Evolutionary conservation across 73 alveolate genomes (phyloP), one percentile per base, ranked within the genome.

Genomic region (Paramecium caudatum): DNA sequence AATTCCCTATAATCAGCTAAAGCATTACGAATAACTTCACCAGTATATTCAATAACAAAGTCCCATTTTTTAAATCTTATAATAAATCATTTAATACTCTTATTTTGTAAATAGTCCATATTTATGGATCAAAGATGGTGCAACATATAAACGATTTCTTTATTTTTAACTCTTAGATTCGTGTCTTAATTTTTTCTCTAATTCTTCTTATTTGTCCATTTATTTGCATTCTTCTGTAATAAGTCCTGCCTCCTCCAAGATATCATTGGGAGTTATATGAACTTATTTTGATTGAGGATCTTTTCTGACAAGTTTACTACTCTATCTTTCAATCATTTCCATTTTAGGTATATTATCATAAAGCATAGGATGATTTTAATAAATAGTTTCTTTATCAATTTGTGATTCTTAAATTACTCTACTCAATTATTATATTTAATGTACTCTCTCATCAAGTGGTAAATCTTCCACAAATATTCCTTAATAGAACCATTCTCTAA

Each of bases 31-130:
- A 97, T 95, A 63, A 94, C 92, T 92, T 97, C 99, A 12, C 99
- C 99, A 7, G 97, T 98, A 86, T 97, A 97, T 91, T 97, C 99
- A 37, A 97, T 96, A n/a, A 97, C 99, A 45, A 97, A 96, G 55
- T 97, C 99, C 2, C 98, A 98, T 62, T 92, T 96, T 83, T 94
- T 92, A 69, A 97, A 91, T 87, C 97, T 95, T 92, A 48, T 5
- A 19, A 41, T 19, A 46, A 46, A 0, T 25, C 1, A 27, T 4
- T 48, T 13, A 82, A 39, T 91, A 91, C 95, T 82, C 94, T 48
- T 95, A 98, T 46, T 82, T 50, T 23, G 99, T 98, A 74, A 97
- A 97, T 69, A 97, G 94, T 6, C 99, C 99, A 92, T 97, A 96
- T 92, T 97, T 95, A 80, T 97, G 99, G 46, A 97, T 97, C 43